Conservation (phyloP, 352 stramenopile species). For the Globisporangium polare region DNA sequence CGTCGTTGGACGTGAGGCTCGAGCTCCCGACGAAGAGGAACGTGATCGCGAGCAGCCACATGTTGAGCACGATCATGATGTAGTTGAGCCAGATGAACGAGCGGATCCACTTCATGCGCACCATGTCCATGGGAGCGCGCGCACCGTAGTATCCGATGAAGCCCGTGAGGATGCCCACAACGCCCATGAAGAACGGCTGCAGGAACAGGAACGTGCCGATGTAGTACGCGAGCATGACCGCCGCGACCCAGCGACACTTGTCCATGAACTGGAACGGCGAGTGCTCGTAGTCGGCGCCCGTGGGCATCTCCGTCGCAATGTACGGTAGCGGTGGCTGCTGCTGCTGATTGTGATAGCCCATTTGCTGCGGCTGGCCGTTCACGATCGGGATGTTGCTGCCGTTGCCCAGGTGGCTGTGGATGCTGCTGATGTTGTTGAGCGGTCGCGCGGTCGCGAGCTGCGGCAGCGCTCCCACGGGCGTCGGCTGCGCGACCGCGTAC, state of each 20-base stretch:
- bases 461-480: slow-evolving; percentile 27
- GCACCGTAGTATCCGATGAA: slow-evolving; percentile 65
- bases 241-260: slow-evolving; percentile 54
- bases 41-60: slow-evolving; percentile 54
- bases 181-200: slow-evolving; percentile 65
- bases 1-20: slow-evolving; percentile 13
- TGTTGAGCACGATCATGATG: slow-evolving; percentile 58
- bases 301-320: slow-evolving; percentile 31
- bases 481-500: slow-evolving; percentile 33
- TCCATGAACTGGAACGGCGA: slow-evolving; percentile 57
- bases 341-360: slow-evolving; percentile 5
- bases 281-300: slow-evolving; percentile 26
- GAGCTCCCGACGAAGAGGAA: slow-evolving; percentile 25
- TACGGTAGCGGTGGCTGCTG: slow-evolving; percentile 17
- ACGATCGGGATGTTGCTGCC: slow-evolving; percentile 38
- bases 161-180: slow-evolving; percentile 50
- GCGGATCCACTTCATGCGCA: slow-evolving; percentile 67
- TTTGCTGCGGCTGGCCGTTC: slow-evolving; percentile 12
- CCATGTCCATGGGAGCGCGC: slow-evolving; percentile 48
- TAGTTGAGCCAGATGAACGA: slow-evolving; percentile 73
- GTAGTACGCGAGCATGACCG: slow-evolving; percentile 69
- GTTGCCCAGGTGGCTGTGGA: slow-evolving; percentile 29
- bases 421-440: slow-evolving; percentile 26
- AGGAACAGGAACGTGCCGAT: slow-evolving; percentile 64
- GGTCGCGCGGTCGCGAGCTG: slow-evolving; percentile 44